phyloP scores from a whole-genome alignment of 441 rosid species.

The Capsella rubella region DNA sequence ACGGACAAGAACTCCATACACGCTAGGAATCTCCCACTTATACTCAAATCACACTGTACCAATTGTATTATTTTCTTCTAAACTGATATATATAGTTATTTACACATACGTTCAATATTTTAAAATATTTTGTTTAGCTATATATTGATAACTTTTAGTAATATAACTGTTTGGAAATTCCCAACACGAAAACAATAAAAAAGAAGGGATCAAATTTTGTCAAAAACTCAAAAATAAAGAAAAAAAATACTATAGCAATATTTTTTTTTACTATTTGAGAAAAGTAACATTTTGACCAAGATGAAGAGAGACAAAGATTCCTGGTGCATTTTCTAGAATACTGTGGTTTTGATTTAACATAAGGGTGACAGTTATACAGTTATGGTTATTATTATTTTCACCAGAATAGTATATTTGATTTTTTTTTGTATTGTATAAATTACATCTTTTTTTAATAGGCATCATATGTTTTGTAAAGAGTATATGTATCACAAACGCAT shows the following conservation, averaged over 20 bases:
- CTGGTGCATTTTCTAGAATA: constrained; percentile 2
- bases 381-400: not conserved
- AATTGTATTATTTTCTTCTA: constrained; percentile 12
- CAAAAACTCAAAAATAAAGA: not conserved
- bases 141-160: not conserved
- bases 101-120: not conserved
- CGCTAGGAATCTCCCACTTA: constrained; percentile 44
- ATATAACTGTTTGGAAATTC: not conserved
- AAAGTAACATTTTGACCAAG: constrained; percentile 27
- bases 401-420: not conserved
- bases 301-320: constrained; percentile 3
- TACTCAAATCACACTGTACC: constrained; percentile 32
- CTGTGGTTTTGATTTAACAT: constrained; percentile 19
- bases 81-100: not conserved
- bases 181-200: not conserved
- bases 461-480: not conserved
- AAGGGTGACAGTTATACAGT: constrained; percentile 7
- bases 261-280: constrained; percentile 12
- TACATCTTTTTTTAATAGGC: no score
- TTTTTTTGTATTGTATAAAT: no score
- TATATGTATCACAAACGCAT: not conserved
- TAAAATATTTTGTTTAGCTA: constrained; percentile 21
- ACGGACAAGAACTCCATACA: constrained; percentile 42
- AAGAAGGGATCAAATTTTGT: constrained; percentile 8
- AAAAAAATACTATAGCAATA: not conserved